phyloP scores from a whole-genome alignment of 208 protist species.

The Trypanosoma brucei region DNA sequence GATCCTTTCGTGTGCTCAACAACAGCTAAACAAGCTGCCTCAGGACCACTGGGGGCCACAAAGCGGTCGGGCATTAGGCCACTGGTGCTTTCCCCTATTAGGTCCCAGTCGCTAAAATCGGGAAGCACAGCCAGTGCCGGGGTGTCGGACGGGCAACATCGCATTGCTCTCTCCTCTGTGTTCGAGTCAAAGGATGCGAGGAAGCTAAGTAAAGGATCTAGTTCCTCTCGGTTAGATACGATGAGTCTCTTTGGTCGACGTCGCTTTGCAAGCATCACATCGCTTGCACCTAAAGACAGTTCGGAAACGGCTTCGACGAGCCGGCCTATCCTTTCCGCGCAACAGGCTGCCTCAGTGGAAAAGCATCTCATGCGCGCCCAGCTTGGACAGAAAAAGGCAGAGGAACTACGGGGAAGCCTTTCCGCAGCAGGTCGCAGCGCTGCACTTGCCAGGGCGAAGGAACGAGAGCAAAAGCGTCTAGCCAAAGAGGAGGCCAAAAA shows the following conservation, averaged over 20 bases:
- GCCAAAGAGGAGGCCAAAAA: slow-evolving; percentile 43
- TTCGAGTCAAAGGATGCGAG: background rate
- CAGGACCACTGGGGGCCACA: too few species aligned
- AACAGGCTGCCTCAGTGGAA: slow-evolving; percentile 4
- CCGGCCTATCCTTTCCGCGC: background rate
- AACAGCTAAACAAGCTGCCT: background rate
- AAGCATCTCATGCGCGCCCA: slow-evolving; percentile 10
- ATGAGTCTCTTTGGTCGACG: slow-evolving; percentile 43
- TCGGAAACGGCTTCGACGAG: background rate
- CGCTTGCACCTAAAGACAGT: background rate
- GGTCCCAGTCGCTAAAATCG: background rate
- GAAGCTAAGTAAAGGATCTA: slow-evolving; percentile 2
- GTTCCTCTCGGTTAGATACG: background rate
- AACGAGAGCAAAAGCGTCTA: slow-evolving; percentile 26
- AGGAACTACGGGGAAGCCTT: slow-evolving; percentile 19
- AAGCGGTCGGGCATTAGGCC: background rate
- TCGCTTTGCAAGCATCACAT: slow-evolving; percentile 28
- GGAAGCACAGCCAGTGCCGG: background rate
- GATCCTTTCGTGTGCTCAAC: background rate
- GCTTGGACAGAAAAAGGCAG: slow-evolving; percentile 14
- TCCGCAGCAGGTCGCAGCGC: slow-evolving; percentile 1
- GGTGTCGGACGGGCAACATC: background rate
- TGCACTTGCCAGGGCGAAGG: slow-evolving; percentile 19
- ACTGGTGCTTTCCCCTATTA: background rate
- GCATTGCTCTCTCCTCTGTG: background rate